Evolutionary conservation across 805 yeast genomes (phyloP).

Genomic region (Metschnikowia aberdeeniae): DNA sequence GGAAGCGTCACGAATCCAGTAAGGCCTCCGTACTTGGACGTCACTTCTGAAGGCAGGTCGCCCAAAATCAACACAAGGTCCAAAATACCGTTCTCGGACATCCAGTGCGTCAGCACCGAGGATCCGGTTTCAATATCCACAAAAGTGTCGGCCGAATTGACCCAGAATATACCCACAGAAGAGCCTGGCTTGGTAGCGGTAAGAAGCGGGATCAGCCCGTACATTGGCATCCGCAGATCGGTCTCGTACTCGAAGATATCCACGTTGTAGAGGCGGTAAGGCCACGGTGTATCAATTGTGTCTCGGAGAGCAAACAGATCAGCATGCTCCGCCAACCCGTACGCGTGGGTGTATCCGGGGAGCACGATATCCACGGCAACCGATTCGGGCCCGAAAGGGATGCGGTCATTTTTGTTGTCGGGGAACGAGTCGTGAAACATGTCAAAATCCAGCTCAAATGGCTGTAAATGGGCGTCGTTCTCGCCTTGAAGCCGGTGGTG

Average conservation of each 20-base stretch:
- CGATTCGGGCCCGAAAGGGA: conserved; percentile 87
- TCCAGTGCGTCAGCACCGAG: conserved; percentile 73
- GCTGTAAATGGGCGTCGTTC: conserved; percentile 22
- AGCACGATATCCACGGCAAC: conserved; percentile 76
- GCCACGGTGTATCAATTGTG: conserved; percentile 54
- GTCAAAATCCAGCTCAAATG: conserved; percentile 61
- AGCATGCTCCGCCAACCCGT: conserved; percentile 98
- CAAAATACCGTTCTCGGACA: conserved; percentile 82
- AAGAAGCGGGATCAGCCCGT: conserved; percentile 90
- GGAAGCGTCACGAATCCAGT: conserved; percentile 79
- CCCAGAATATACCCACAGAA: conserved; percentile 83
- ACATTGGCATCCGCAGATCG: conserved; percentile 83
- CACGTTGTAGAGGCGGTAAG: conserved; percentile 86
- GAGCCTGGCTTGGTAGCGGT: conserved; percentile 56
- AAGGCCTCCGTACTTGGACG: conserved; percentile 57
- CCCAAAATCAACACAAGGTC: conserved; percentile 72
- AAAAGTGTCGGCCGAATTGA: conserved; percentile 89
- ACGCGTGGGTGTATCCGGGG: conserved; percentile 56
- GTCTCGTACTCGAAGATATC: conserved; percentile 93
- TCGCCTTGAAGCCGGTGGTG: conserved; percentile 54
- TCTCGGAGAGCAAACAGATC: conserved; percentile 71
- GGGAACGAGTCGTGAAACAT: conserved; percentile 68
- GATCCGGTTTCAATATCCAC: conserved; percentile 55
- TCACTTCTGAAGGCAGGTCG: conserved; percentile 50
- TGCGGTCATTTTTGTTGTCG: conserved; percentile 60